Evolutionary conservation across 2,329 filamentous ascomycete species (phyloP).

Genomic region (Microdochium trichocladiopsis): DNA sequence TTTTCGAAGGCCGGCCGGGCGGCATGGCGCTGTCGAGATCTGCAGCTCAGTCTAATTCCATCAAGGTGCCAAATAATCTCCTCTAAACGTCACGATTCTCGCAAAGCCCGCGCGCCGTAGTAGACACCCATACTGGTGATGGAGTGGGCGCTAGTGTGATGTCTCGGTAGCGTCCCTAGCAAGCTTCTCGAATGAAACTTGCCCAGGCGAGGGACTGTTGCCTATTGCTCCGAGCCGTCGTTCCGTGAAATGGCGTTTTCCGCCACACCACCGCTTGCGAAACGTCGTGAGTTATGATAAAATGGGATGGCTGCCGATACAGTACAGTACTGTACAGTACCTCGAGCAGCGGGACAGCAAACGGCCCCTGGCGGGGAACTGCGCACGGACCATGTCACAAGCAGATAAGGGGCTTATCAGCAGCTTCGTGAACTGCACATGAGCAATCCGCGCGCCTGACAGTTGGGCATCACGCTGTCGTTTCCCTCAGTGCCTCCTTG

Average conservation of each 20-base stretch:
- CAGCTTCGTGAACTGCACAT: too few species aligned
- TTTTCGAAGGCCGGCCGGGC: conserved; percentile 34
- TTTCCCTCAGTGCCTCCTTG: too few species aligned
- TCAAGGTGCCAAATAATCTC: background rate
- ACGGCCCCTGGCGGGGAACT: too few species aligned
- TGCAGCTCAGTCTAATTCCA: background rate
- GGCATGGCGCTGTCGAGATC: conserved; percentile 21
- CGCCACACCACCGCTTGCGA: too few species aligned
- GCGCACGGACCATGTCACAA: too few species aligned
- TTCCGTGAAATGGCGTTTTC: background rate
- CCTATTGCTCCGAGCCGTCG: too few species aligned
- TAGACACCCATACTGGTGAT: background rate
- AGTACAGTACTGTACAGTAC: too few species aligned
- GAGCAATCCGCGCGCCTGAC: too few species aligned
- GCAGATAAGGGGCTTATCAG: too few species aligned
- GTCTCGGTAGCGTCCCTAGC: background rate
- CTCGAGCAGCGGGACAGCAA: too few species aligned
- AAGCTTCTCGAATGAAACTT: background rate
- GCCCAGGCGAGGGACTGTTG: background rate
- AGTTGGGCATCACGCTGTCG: too few species aligned
- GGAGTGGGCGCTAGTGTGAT: background rate
- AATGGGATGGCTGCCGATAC: background rate
- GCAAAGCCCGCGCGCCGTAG: background rate
- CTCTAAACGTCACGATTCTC: background rate
- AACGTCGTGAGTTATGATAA: background rate